Conservation (phyloP, 345 rosid species). For the Firmiana major region DNA sequence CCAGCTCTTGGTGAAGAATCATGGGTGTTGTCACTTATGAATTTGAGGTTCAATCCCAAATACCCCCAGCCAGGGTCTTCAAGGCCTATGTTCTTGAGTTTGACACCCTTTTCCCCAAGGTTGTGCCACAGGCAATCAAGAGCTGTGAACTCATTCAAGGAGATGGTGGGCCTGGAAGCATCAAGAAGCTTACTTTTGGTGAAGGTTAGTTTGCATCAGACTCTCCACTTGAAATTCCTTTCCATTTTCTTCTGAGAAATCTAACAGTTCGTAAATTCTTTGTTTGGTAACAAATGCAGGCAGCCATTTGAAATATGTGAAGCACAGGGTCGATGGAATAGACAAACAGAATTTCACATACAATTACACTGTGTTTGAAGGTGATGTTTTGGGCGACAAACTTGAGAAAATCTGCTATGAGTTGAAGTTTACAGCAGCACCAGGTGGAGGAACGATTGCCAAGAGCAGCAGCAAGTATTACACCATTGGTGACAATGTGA, state of each 20-base stretch:
- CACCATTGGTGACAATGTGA: conserved; percentile 11
- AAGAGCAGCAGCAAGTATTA: conserved; percentile 28
- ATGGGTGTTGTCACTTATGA: conserved; percentile 26
- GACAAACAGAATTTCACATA: conserved; percentile 20
- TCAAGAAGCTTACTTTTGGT: no score
- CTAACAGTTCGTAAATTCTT: no score
- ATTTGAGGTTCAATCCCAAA: conserved; percentile 16
- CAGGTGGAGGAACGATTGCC: conserved; percentile 33
- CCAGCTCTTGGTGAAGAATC: neutral
- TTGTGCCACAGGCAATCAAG: conserved; percentile 32
- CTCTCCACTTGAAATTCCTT: no score
- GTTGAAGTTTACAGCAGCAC: conserved; percentile 16
- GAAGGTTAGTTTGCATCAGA: no score
- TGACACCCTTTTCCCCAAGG: conserved; percentile 28
- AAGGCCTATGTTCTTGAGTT: conserved; percentile 29
- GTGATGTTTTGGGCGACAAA: conserved; percentile 13
- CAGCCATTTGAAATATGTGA: conserved; percentile 17
- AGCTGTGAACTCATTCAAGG: neutral
- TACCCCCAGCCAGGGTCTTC: conserved; percentile 34
- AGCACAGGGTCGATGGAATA: conserved; percentile 16
- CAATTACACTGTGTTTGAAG: conserved; percentile 22
- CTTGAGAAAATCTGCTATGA: conserved; percentile 14
- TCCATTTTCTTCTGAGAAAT: no score
- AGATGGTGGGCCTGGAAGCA: no score
- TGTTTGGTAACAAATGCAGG: neutral